Base-by-base conservation (phyloP, 75 land plant genomes). In the Selaginella tamariscina region DNA sequence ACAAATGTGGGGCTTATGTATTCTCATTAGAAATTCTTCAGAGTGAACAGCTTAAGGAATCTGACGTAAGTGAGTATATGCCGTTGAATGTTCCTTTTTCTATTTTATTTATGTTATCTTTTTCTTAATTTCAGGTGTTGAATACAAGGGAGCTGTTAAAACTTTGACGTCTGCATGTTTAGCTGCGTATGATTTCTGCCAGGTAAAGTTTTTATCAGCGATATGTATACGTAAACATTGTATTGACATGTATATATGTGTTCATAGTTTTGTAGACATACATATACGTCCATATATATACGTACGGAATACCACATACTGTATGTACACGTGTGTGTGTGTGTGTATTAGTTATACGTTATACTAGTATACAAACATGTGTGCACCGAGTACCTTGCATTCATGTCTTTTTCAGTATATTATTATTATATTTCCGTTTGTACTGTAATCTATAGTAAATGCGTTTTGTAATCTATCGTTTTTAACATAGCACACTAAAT, bases 61-160 rank as follows among this genome's bases (percentile, higher is more conserved):
- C 81, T 27, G 86, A 84, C 79, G 97, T 87, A 78, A 76, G 87
- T 72, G 1, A 57, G 27, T 29, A 59, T 59, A 8, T 22, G 27
- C 20, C 15, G 8, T 59, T 9, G n/a, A n/a, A 27, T 20, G 27
- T 32, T 32, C 2, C 1, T 67, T 1, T 67, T 15, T 1, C 18
- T 68, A 30, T 54, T 55, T 13, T 21, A 30, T 28, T 2, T 21
- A 21, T 56, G 15, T 70, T 29, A 21, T 54, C n/a, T n/a, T 0
- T 30, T 27, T 31, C 66, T 32, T 32, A 24, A 22, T 56, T n/a
- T 32, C 72, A 91, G 96, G 85, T 68, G 76, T 79, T 76, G 95
- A 88, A 32, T 93, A 85, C 73, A 75, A 79, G 30, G 84, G 95
- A 68, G 85, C 89, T 54, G 56, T 93, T 71, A 89, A 86, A 74